Conservation (phyloP, 441 rosid genomes). For the Pelargonium cotyledonis region DNA sequence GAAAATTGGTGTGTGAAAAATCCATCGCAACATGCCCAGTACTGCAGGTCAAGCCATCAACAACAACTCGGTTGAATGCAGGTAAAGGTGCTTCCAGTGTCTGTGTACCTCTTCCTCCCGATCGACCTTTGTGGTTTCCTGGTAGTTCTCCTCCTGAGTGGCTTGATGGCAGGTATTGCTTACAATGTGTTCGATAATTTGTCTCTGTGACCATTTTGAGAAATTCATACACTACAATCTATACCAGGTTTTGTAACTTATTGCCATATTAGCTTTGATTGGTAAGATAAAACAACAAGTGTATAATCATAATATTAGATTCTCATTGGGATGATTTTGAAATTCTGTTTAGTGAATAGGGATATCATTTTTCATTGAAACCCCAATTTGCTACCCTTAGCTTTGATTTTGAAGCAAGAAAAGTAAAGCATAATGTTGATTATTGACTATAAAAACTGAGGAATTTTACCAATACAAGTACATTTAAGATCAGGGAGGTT, state of each 20-base stretch:
- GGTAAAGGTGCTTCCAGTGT: constrained; percentile 76
- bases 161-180: constrained; percentile 80
- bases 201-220: neutral
- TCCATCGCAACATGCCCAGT: constrained; percentile 1
- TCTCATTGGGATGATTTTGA: no score
- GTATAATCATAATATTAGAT: no score
- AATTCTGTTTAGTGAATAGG: no score
- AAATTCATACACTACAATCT: neutral
- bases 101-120: constrained; percentile 89
- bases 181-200: neutral
- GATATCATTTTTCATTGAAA: no score
- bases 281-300: no score
- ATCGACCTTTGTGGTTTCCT: constrained; percentile 92
- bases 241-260: no score
- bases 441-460: no score
- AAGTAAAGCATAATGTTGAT: no score
- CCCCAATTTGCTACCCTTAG: no score
- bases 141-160: constrained; percentile 78
- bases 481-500: neutral
- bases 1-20: constrained; percentile 16
- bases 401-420: no score
- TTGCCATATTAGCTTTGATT: no score
- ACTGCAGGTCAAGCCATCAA: neutral
- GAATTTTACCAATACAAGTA: neutral
- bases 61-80: constrained; percentile 36